Base-by-base conservation (phyloP, 805 yeast species). In the Cyberlindnera sargentensis region DNA sequence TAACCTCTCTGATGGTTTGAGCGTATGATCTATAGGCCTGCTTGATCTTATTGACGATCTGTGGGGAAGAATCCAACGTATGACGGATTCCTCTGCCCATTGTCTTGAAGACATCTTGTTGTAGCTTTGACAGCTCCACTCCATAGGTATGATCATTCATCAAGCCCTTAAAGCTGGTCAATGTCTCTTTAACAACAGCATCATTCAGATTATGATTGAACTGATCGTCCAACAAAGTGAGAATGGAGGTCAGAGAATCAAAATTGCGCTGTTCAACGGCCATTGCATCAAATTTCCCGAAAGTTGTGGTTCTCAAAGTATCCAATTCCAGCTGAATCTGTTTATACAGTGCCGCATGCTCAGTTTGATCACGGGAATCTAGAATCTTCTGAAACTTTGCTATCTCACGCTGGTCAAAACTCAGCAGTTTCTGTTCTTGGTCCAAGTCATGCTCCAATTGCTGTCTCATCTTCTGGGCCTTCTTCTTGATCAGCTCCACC, bases 161-260 rank as follows among this genome's bases (percentile, higher is more conserved):
- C 28, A 52, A 53, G 2, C 7, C 25, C 30, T 48, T 36, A 38
- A 36, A 83, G 9, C 66, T 65, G 20, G 73, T 66, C 15, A 88
- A 80, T 2, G 90, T 80, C 23, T 69, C 73, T 60, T 87, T 87
- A 20, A 90, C 96, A 0, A 90, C 95, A 6, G 79, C 77, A 63
- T 90, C 96, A 58, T 90, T 88, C 65, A 88, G 78, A 55, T 88
- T 84, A 39, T 84, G 86, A 53, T 88, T 86, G 62, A 84, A 89
- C n/a, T 75, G 73, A 3, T 67, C 56, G 7, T 70, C 60, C 63
- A 90, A 66, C 5, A 63, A 62, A 3, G 63, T 60, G 40, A 87
- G 57, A 15, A 84, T 69, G 3, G 48, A 31, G 44, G 71, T 49
- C 24, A 55, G 24, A 15, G 36, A 24, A 5, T 46, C 33, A 35